A percentile compares a stretch with the other conserved stretches of the same genome.
Conservation (phyloP, 495 filamentous ascomycete genomes). For the Lepidopterella palustris region DNA sequence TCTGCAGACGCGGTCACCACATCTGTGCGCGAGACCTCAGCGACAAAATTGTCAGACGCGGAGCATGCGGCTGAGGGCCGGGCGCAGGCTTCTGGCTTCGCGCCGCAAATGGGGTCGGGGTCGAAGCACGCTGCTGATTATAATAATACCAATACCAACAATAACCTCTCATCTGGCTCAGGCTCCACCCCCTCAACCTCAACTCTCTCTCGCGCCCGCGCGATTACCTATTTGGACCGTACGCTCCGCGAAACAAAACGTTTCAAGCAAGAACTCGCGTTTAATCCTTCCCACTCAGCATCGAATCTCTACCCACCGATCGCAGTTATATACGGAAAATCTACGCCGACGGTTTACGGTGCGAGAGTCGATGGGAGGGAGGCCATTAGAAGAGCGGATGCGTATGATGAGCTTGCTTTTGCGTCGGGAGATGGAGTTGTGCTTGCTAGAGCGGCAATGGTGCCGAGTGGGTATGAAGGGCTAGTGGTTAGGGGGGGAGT, state of each 20-base stretch:
- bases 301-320: conserved; percentile 72
- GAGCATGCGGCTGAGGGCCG: conserved; percentile 5
- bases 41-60: conserved; percentile 1
- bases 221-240: conserved; percentile 67
- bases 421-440: conserved; percentile 86
- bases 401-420: conserved; percentile 84
- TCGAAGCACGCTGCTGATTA: too few species aligned
- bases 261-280: conserved; percentile 69
- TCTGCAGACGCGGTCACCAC: conserved; percentile 2
- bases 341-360: conserved; percentile 74
- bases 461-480: conserved; percentile 74
- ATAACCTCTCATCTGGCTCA: conserved; percentile 25
- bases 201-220: conserved; percentile 45
- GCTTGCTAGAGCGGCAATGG: conserved; percentile 76
- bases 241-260: conserved; percentile 61
- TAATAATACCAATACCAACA: conserved; percentile 32
- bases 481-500: conserved; percentile 59
- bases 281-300: conserved; percentile 51
- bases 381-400: conserved; percentile 65
- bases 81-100: conserved; percentile 3
- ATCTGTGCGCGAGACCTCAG: neutral
- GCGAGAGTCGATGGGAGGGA: conserved; percentile 63
- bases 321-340: conserved; percentile 82
- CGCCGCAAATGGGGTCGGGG: conserved; percentile 24
- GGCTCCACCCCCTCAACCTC: conserved; percentile 39